Conservation (phyloP, 2,329 filamentous ascomycete species). For the Cadophora gregata region DNA sequence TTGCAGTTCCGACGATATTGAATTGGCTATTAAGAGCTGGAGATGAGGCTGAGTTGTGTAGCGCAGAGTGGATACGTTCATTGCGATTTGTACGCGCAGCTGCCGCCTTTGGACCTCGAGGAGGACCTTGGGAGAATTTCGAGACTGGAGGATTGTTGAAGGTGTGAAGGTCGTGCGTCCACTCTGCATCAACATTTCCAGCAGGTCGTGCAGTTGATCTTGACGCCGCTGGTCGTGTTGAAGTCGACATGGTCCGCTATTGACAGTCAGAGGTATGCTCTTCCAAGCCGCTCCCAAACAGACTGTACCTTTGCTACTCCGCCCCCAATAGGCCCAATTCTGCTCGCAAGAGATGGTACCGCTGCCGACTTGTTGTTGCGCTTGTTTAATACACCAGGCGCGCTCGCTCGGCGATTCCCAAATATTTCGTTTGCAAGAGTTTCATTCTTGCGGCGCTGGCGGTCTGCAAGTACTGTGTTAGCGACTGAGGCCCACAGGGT, state of each 20-base stretch:
- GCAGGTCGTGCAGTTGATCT: slow-evolving; percentile 39
- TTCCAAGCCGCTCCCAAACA: not conserved
- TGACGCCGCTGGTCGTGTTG: slow-evolving; percentile 37
- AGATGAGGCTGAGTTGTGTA: slow-evolving; percentile 41
- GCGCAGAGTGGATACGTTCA: slow-evolving; percentile 38
- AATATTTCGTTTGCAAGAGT: slow-evolving; percentile 76
- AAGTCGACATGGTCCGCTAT: slow-evolving; percentile 32
- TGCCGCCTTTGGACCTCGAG: slow-evolving; percentile 40
- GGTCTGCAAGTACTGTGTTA: slow-evolving; percentile 44
- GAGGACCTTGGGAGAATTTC: slow-evolving; percentile 48
- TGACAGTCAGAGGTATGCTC: slow-evolving; percentile 25
- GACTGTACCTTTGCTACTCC: slow-evolving; percentile 71
- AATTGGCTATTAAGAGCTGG: slow-evolving; percentile 44
- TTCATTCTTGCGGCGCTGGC: slow-evolving; percentile 74
- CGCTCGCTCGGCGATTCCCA: slow-evolving; percentile 63
- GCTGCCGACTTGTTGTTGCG: slow-evolving; percentile 51
- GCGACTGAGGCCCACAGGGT: slow-evolving; percentile 4
- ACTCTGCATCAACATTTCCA: slow-evolving; percentile 69
- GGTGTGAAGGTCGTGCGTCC: slow-evolving; percentile 73
- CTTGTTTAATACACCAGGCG: slow-evolving; percentile 54
- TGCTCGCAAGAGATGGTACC: slow-evolving; percentile 67
- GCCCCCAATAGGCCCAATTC: slow-evolving; percentile 51
- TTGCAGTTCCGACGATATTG: slow-evolving; percentile 45
- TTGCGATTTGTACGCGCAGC: slow-evolving; percentile 38
- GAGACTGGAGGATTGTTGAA: slow-evolving; percentile 50